phyloP scores from a whole-genome alignment of 208 protist species.

The Wallacemonas sp. region DNA sequence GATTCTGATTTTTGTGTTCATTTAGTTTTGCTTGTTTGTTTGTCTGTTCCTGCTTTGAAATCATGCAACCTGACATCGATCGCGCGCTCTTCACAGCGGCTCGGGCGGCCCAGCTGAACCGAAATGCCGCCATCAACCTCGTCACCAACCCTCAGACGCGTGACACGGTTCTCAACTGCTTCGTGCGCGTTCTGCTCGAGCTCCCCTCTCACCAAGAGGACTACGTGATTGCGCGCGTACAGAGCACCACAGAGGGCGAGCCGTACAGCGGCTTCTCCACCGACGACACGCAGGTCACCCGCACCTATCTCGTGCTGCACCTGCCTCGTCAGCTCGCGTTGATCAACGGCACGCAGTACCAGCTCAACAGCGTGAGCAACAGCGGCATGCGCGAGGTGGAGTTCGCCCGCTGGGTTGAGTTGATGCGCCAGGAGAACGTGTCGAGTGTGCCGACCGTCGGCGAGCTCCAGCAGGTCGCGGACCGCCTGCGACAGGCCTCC shows the following conservation, averaged over 20 bases:
- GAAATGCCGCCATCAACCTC: slow-evolving; percentile 69
- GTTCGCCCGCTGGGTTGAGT: slow-evolving; percentile 63
- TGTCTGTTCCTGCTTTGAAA: too few relatives aligned
- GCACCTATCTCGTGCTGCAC: slow-evolving; percentile 54
- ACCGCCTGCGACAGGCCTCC: slow-evolving; percentile 28
- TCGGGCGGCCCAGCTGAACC: slow-evolving; percentile 62
- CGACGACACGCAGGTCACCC: slow-evolving; percentile 39
- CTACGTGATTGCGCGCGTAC: slow-evolving; percentile 72
- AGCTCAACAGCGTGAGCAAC: slow-evolving; percentile 88
- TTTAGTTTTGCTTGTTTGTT: too few relatives aligned
- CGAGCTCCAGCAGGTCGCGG: slow-evolving; percentile 29
- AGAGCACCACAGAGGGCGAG: slow-evolving; percentile 44
- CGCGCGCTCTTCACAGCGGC: slow-evolving; percentile 56
- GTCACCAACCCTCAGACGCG: slow-evolving; percentile 36
- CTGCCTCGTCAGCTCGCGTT: slow-evolving; percentile 51
- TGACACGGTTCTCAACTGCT: slow-evolving; percentile 42
- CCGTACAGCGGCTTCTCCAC: slow-evolving; percentile 75
- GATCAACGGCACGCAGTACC: slow-evolving; percentile 75
- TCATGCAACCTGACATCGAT: slow-evolving; percentile 50
- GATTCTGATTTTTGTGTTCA: too few relatives aligned
- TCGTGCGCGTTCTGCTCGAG: slow-evolving; percentile 79
- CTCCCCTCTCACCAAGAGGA: slow-evolving; percentile 52
- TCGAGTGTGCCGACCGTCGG: too few relatives aligned
- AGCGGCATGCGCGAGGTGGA: slow-evolving; percentile 67
- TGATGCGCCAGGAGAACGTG: slow-evolving; percentile 40